Conservation (phyloP, 2,329 filamentous ascomycete species). For the Aureobasidium sp. region DNA sequence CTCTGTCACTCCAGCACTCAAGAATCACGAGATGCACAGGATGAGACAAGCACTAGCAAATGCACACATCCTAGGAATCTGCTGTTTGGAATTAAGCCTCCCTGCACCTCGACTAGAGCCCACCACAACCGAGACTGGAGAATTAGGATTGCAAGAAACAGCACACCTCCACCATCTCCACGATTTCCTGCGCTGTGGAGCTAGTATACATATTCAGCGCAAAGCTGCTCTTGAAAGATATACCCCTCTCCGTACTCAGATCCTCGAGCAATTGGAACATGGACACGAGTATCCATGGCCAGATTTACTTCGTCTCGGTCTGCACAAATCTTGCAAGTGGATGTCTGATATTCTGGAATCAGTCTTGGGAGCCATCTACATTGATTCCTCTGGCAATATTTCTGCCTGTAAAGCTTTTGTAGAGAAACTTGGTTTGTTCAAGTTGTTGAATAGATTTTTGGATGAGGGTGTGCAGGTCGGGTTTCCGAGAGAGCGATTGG, state of each 20-base stretch:
- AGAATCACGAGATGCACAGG: conserved; percentile 60
- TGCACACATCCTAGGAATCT: conserved; percentile 67
- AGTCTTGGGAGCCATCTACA: conserved; percentile 71
- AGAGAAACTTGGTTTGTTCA: conserved; percentile 55
- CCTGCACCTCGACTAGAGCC: conserved; percentile 22
- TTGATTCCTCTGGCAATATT: conserved; percentile 61
- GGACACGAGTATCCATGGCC: conserved; percentile 66
- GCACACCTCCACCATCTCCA: conserved; percentile 16
- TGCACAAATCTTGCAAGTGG: conserved; percentile 58
- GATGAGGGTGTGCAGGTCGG: conserved; percentile 43
- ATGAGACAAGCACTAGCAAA: conserved; percentile 72
- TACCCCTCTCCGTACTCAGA: conserved; percentile 35
- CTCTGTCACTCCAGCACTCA: conserved; percentile 37
- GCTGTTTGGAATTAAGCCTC: conserved; percentile 52
- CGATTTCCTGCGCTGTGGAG: conserved; percentile 23
- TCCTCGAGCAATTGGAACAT: conserved; percentile 43
- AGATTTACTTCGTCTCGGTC: conserved; percentile 49
- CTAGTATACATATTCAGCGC: conserved; percentile 41
- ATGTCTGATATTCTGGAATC: conserved; percentile 78
- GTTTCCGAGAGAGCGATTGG: conserved; percentile 61
- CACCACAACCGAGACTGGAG: not conserved
- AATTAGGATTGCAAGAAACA: conserved; percentile 5
- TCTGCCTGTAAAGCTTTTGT: conserved; percentile 52
- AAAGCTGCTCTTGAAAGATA: conserved; percentile 38
- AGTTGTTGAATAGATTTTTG: conserved; percentile 54